Evolutionary conservation across 306 rosid genomes (phyloP).

Genomic region (Cucumis cinereus): DNA sequence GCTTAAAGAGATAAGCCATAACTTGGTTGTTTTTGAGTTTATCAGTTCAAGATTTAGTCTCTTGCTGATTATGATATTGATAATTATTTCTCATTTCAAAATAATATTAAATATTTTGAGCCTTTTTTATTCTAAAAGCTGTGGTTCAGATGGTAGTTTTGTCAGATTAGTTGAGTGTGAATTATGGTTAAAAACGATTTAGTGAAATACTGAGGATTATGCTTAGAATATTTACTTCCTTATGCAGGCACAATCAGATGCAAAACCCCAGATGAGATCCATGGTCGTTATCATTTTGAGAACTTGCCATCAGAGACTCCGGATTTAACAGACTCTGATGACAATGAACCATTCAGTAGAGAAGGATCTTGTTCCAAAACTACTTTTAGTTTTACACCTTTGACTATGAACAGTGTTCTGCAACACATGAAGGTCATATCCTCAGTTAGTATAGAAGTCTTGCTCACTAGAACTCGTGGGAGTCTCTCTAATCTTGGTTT

Average conservation of each 20-base stretch:
- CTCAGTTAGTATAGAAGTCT: conserved; percentile 24
- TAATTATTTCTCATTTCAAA: neutral
- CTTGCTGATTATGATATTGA: neutral
- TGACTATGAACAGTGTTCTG: conserved; percentile 52
- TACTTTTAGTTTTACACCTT: conserved; percentile 15
- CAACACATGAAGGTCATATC: conserved; percentile 37
- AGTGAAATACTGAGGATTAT: neutral
- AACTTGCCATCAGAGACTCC: conserved; percentile 22
- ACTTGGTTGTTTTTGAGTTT: neutral
- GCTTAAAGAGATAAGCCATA: neutral
- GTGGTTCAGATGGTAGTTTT: neutral
- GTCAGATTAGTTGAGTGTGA: neutral
- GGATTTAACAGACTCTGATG: conserved; percentile 25
- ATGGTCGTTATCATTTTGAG: conserved; percentile 22
- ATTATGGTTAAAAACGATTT: neutral
- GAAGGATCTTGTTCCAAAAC: conserved; percentile 21
- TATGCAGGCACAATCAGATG: conserved; percentile 17
- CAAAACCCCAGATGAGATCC: conserved; percentile 31
- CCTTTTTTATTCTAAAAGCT: neutral
- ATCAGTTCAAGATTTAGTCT: neutral
- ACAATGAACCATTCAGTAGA: conserved; percentile 19
- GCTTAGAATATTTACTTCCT: neutral
- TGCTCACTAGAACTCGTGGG: conserved; percentile 15
- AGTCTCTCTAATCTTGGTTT: conserved; percentile 18
- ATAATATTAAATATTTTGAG: neutral